Evolutionary conservation across 169 alveolate genomes (phyloP).

Genomic region (Plasmodium blacklocki): DNA sequence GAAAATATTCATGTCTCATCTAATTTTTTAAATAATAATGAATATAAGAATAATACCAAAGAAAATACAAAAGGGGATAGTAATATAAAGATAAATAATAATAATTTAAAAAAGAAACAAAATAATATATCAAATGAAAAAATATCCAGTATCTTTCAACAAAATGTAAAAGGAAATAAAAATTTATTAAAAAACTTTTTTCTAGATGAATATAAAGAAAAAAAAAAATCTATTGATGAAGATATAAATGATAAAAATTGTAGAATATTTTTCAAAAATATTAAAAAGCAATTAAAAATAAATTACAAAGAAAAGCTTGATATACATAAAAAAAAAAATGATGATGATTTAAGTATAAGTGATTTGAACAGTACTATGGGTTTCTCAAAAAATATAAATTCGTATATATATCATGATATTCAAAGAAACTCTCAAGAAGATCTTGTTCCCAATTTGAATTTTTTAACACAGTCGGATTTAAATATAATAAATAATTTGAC

Average conservation of each 20-base stretch:
- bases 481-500: slow-evolving; percentile 14
- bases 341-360: slow-evolving; percentile 22
- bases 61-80: not conserved
- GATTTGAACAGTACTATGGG: slow-evolving; percentile 47
- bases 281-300: slow-evolving; percentile 56
- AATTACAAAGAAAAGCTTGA: slow-evolving; percentile 10
- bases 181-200: not conserved
- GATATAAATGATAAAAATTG: slow-evolving; percentile 55
- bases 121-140: not conserved
- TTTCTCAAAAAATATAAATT: slow-evolving; percentile 4
- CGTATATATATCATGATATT: not conserved
- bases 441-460: slow-evolving; percentile 2
- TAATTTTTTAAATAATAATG: not conserved
- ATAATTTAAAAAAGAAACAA: not conserved
- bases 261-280: slow-evolving; percentile 48
- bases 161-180: not conserved
- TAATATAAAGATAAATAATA: not conserved
- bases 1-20: slow-evolving; percentile 8
- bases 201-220: not conserved
- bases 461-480: slow-evolving; percentile 6
- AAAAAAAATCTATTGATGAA: slow-evolving; percentile 6
- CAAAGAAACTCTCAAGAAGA: not conserved
- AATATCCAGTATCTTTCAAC: not conserved
- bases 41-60: not conserved
- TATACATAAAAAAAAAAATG: not conserved